Evolutionary conservation across 2,329 filamentous ascomycete genomes (phyloP).

Genomic region (Graphilbum ipis-grandicollis): DNA sequence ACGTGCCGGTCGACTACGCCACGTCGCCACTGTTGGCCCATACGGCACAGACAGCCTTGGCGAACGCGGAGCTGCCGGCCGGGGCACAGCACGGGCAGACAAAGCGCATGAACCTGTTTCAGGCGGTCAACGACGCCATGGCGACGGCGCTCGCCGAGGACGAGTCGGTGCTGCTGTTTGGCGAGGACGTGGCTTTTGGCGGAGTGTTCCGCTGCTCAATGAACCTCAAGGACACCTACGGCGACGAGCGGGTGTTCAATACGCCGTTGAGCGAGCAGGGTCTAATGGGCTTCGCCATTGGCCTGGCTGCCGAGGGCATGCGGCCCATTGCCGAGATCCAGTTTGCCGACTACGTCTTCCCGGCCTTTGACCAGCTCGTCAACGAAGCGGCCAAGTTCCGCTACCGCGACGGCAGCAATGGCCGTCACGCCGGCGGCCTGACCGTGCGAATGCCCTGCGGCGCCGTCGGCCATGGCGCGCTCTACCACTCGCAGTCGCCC

Average conservation of each 20-base stretch:
- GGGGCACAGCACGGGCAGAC: slow-evolving; percentile 46
- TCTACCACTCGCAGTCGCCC: slow-evolving; percentile 81
- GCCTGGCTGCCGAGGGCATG: slow-evolving; percentile 79
- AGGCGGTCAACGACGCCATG: slow-evolving; percentile 82
- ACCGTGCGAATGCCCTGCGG: slow-evolving; percentile 85
- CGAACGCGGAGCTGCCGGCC: slow-evolving; percentile 52
- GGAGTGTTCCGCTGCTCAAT: slow-evolving; percentile 92
- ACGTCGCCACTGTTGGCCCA: slow-evolving; percentile 70
- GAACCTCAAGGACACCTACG: slow-evolving; percentile 76
- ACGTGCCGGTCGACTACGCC: slow-evolving; percentile 75
- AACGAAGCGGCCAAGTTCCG: slow-evolving; percentile 84
- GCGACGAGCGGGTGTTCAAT: slow-evolving; percentile 83
- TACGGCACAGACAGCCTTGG: slow-evolving; percentile 52
- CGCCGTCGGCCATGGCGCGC: slow-evolving; percentile 71
- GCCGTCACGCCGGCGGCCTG: slow-evolving; percentile 52
- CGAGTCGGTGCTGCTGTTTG: slow-evolving; percentile 78
- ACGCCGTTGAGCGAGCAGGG: slow-evolving; percentile 89
- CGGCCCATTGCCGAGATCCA: slow-evolving; percentile 87
- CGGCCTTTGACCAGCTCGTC: slow-evolving; percentile 84
- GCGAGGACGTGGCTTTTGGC: slow-evolving; percentile 92
- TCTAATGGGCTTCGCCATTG: slow-evolving; percentile 85
- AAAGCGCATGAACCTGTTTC: slow-evolving; percentile 83
- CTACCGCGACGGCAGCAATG: slow-evolving; percentile 49
- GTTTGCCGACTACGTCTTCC: slow-evolving; percentile 88
- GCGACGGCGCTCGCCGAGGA: slow-evolving; percentile 67